These are phyloP conservation scores for Linnemannia zychae DNA, from an alignment of 192 early-diverging fungal genomes.

Conservation along the genomic window DNA sequence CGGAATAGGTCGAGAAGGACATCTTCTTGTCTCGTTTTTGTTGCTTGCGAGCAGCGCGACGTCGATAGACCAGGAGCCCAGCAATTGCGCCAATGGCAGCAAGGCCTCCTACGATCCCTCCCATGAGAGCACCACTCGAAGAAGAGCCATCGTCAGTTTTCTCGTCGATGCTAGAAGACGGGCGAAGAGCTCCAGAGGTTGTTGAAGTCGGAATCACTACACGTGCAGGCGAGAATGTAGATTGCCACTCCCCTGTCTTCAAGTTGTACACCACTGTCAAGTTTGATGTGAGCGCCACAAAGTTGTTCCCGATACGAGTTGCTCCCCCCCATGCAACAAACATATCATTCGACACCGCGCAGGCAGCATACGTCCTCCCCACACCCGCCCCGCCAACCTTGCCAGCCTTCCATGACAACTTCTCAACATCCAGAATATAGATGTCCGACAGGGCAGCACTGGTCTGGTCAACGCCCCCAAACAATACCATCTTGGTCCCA, in stretches of 20 bases:
- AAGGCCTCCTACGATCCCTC: not conserved
- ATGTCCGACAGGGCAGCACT: constrained; percentile 3
- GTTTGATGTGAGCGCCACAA: not conserved
- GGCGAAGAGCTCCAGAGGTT: not conserved
- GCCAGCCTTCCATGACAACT: constrained; percentile 25
- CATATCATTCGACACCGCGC: constrained; percentile 19
- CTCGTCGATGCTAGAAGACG: not conserved
- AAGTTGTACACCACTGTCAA: not conserved
- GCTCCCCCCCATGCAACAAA: constrained; percentile 43
- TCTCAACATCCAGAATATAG: constrained; percentile 22
- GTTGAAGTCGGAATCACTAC: not conserved
- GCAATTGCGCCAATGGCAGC: not conserved
- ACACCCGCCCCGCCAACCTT: not conserved
- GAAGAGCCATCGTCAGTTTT: not conserved
- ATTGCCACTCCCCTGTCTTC: not conserved
- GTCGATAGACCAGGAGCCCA: not conserved
- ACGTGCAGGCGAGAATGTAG: not conserved
- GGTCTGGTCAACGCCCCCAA: constrained; percentile 16
- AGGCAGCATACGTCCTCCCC: constrained; percentile 9
- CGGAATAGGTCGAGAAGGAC: not conserved
- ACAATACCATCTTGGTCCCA: constrained; percentile 30
- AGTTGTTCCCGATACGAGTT: not conserved
- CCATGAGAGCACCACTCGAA: not conserved
- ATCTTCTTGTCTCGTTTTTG: not conserved
- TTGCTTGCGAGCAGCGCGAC: not conserved